Conservation (phyloP, 2,329 filamentous ascomycete genomes). For the Fusarium burgessii region DNA sequence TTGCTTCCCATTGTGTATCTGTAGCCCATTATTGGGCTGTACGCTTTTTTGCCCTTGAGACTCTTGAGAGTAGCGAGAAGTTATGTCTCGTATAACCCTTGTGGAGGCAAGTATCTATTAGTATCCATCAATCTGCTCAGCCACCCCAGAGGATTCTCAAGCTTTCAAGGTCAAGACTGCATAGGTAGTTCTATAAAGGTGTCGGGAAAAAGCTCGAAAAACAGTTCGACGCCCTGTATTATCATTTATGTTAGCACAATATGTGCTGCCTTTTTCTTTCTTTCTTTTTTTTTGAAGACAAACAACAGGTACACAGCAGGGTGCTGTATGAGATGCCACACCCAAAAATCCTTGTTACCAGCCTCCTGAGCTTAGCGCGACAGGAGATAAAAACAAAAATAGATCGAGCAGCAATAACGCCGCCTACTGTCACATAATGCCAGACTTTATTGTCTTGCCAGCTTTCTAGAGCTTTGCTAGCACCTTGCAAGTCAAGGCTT, state of each 20-base stretch:
- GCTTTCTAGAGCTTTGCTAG: constrained; percentile 4
- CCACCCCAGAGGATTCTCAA: background rate
- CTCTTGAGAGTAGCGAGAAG: background rate
- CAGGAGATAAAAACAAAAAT: constrained; percentile 6
- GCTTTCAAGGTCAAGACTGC: background rate
- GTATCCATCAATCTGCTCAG: background rate
- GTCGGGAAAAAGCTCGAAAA: background rate
- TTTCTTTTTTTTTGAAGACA: background rate
- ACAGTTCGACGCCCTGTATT: background rate
- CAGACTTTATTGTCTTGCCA: constrained; percentile 18
- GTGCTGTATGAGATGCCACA: background rate
- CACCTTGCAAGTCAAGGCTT: constrained; percentile 13
- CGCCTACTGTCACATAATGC: background rate
- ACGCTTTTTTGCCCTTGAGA: background rate
- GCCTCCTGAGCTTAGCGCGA: constrained; percentile 38
- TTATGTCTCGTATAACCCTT: background rate
- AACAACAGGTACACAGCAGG: constrained; percentile 6
- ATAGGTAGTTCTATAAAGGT: background rate
- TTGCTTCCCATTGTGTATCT: background rate
- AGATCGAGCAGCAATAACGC: background rate
- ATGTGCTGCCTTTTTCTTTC: background rate
- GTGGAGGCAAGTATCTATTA: background rate
- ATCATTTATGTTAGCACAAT: background rate
- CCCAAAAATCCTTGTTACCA: constrained; percentile 18
- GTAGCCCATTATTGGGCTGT: background rate